Conservation (phyloP, 345 rosid species). For the Microthlaspi erraticum region DNA sequence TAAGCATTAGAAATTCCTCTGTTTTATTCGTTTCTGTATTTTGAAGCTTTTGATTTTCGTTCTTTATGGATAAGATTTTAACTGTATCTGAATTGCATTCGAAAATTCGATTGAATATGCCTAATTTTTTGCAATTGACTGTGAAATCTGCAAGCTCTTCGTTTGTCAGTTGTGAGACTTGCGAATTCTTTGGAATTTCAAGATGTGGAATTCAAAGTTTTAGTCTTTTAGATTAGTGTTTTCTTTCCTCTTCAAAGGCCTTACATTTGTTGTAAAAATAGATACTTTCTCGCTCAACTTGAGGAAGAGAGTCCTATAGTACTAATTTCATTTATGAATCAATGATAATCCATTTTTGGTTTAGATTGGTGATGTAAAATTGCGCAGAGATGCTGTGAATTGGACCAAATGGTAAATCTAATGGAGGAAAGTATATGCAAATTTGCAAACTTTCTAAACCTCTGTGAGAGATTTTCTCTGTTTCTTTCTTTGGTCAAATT, state of each 20-base stretch:
- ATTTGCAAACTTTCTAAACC: not conserved
- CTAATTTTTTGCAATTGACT: not conserved
- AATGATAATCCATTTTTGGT: slow-evolving; percentile 11
- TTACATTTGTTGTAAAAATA: not conserved
- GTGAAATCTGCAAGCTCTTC: not conserved
- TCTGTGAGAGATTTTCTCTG: not conserved
- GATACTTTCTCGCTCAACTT: slow-evolving; percentile 8
- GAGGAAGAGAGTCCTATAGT: not conserved
- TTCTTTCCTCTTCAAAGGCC: slow-evolving; percentile 5
- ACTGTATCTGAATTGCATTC: not conserved
- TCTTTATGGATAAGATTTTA: not conserved
- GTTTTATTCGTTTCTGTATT: not conserved
- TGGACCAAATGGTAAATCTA: not conserved
- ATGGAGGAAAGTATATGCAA: not conserved
- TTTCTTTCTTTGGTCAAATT: not conserved
- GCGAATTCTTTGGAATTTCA: slow-evolving; percentile 9
- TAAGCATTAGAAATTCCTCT: not conserved
- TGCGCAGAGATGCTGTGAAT: not conserved
- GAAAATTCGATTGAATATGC: slow-evolving; percentile 2
- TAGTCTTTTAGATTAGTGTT: not conserved
- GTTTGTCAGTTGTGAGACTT: slow-evolving; percentile 7
- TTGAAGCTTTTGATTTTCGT: not conserved
- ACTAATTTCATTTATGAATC: not conserved
- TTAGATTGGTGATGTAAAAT: slow-evolving; percentile 5
- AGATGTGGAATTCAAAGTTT: not conserved